Evolutionary conservation across 2,329 filamentous ascomycete species (phyloP).

Genomic region (Fusarium devonianum): DNA sequence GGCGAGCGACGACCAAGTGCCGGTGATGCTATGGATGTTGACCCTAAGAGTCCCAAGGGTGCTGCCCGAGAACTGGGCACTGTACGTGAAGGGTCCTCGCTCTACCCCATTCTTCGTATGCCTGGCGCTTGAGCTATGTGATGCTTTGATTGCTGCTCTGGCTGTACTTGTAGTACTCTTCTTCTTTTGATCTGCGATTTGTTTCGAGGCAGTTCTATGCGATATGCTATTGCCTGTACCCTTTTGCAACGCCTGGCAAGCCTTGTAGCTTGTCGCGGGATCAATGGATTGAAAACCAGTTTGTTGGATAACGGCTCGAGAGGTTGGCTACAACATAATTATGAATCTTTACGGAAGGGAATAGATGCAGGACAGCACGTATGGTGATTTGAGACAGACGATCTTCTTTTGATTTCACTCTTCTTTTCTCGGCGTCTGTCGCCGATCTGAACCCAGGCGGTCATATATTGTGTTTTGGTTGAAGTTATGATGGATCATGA

Average conservation of each 20-base stretch:
- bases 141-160: constrained; percentile 18
- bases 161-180: constrained; percentile 37
- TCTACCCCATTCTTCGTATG: constrained; percentile 53
- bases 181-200: constrained; percentile 11
- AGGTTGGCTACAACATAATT: constrained; percentile 8
- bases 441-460: neutral
- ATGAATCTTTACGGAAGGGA: too few relatives aligned
- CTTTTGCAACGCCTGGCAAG: too few relatives aligned
- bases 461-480: constrained; percentile 1
- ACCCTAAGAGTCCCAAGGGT: constrained; percentile 44
- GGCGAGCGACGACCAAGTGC: constrained; percentile 30
- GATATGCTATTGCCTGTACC: too few relatives aligned
- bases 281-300: constrained; percentile 5
- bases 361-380: neutral
- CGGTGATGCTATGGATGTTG: constrained; percentile 49
- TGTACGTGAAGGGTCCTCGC: constrained; percentile 45
- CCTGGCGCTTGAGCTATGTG: constrained; percentile 42
- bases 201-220: constrained; percentile 3
- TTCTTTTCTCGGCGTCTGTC: constrained; percentile 4
- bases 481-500: constrained; percentile 25
- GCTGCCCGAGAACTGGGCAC: constrained; percentile 35
- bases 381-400: constrained; percentile 3
- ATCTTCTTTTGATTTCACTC: constrained; percentile 5
- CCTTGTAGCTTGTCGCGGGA: too few relatives aligned
- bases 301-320: neutral